These are phyloP conservation scores for Drechmeria coniospora DNA, from an alignment of 2,329 filamentous ascomycete species.

Conservation along the genomic window DNA sequence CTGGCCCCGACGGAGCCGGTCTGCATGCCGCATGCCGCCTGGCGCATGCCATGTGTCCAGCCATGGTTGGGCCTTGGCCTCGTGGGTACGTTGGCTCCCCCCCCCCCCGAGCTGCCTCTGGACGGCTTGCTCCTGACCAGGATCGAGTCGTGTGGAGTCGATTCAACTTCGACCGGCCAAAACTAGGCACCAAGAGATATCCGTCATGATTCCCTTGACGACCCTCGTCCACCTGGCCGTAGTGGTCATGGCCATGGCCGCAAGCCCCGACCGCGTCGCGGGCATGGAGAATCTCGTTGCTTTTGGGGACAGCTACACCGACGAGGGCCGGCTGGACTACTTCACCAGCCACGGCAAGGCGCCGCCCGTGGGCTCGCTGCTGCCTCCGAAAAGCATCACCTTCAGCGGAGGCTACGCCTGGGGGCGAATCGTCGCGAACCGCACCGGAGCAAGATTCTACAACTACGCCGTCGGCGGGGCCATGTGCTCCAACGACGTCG, in stretches of 20 bases:
- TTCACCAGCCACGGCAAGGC: constrained; percentile 44
- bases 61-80: no score
- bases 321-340: constrained; percentile 52
- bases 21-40: no score
- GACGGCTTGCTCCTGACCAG: no score
- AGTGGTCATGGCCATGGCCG: background rate
- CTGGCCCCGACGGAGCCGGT: no score
- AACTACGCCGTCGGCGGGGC: constrained; percentile 63
- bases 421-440: constrained; percentile 49
- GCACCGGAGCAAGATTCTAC: constrained; percentile 38
- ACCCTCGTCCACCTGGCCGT: background rate
- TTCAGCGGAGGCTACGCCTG: constrained; percentile 52
- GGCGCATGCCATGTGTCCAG: no score
- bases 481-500: constrained; percentile 54
- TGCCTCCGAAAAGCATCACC: constrained; percentile 32
- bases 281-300: constrained; percentile 39
- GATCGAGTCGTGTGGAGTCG: no score
- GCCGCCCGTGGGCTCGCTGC: constrained; percentile 43
- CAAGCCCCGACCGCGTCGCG: background rate
- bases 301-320: constrained; percentile 66
- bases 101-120: no score
- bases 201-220: background rate
- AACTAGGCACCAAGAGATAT: no score
- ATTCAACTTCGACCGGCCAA: no score
- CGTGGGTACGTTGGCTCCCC: no score